These are phyloP conservation scores for Chaetoscypha palmicola DNA, from an alignment of 2,329 filamentous ascomycete species.

Conservation along the genomic window DNA sequence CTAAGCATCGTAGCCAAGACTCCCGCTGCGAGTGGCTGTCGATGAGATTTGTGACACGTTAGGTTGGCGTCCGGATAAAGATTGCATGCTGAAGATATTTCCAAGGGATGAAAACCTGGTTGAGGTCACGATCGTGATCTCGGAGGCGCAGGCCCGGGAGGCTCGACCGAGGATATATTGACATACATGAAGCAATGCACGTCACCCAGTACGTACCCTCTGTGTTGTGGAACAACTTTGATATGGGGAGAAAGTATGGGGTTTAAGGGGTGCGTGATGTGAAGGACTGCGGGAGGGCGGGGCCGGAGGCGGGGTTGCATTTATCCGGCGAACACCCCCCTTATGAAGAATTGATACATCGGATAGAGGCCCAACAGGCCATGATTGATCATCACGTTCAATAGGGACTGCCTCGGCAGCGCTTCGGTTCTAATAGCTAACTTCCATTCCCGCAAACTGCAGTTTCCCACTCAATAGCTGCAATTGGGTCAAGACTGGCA, in stretches of 20 bases:
- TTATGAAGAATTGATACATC: too few species aligned
- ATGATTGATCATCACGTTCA: too few species aligned
- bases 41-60: not conserved
- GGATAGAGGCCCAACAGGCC: too few species aligned
- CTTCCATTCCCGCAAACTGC: too few species aligned
- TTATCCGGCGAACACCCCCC: not conserved
- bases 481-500: too few species aligned
- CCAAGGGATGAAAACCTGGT: not conserved
- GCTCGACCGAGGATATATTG: conserved; percentile 1
- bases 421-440: too few species aligned
- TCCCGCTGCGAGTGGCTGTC: not conserved
- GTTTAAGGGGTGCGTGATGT: not conserved
- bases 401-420: too few species aligned
- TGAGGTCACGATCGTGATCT: not conserved
- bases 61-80: not conserved
- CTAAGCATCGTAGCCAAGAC: not conserved
- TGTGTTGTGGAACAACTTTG: not conserved
- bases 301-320: not conserved
- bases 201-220: not conserved
- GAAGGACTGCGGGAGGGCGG: not conserved
- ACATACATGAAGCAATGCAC: not conserved
- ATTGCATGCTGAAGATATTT: not conserved
- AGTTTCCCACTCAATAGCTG: too few species aligned
- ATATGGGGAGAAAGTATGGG: not conserved
- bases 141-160: not conserved